A percentile compares a stretch with the other conserved stretches of the same genome.
Conservation (phyloP, 768 basidiomycete genomes). For the Wakefieldia striispora region DNA sequence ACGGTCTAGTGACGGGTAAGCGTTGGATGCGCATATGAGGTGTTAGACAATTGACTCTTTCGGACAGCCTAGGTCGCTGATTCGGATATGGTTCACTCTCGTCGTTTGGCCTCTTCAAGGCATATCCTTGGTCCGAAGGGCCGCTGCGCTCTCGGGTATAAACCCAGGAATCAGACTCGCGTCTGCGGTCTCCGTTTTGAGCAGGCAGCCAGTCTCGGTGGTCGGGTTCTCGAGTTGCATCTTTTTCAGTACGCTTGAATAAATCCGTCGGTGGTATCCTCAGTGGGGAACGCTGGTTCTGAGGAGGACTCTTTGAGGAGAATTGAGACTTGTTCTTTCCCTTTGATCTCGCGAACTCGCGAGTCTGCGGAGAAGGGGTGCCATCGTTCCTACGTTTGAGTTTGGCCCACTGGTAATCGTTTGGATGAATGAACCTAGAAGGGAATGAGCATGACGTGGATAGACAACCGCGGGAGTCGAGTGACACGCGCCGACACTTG, state of each 20-base stretch:
- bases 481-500: conserved; percentile 45
- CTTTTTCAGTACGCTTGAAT: conserved; percentile 34
- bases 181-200: conserved; percentile 23
- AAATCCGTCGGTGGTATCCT: conserved; percentile 44
- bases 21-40: background rate
- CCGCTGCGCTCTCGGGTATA: conserved; percentile 19
- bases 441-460: conserved; percentile 5
- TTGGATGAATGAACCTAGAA: conserved; percentile 49
- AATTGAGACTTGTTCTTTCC: conserved; percentile 20
- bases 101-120: conserved; percentile 28
- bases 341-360: conserved; percentile 22
- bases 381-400: conserved; percentile 17
- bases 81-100: conserved; percentile 24
- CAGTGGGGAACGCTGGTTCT: conserved; percentile 32
- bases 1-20: conserved; percentile 18
- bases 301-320: conserved; percentile 19
- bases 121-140: conserved; percentile 10
- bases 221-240: conserved; percentile 21
- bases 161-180: conserved; percentile 23
- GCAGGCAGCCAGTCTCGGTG: conserved; percentile 19
- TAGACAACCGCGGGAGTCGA: conserved; percentile 5
- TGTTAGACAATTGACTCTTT: conserved; percentile 24
- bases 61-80: conserved; percentile 27
- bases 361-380: conserved; percentile 20
- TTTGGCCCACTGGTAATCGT: conserved; percentile 42